phyloP scores from a whole-genome alignment of 2,329 filamentous ascomycete genomes.

The Ceratocystis destructans region DNA sequence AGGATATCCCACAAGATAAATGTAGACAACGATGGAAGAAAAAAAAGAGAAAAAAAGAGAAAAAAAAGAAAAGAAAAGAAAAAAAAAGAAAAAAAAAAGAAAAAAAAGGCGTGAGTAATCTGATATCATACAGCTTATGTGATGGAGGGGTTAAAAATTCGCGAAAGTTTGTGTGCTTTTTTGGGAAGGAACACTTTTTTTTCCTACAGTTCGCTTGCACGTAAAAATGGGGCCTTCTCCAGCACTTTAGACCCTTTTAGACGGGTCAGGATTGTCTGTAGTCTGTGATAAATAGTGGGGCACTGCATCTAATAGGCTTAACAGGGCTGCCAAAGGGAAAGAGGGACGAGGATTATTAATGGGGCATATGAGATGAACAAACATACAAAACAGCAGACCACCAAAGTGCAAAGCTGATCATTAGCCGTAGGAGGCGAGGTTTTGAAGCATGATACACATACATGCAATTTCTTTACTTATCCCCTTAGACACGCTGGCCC shows the following conservation, averaged over 20 bases:
- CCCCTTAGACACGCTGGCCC: too few species aligned
- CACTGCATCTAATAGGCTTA: background rate
- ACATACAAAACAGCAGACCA: background rate
- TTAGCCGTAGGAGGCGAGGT: background rate
- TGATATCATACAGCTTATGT: constrained; percentile 11
- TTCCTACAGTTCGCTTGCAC: background rate
- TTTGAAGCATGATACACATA: too few species aligned
- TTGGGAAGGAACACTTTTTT: constrained; percentile 8
- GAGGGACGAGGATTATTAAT: background rate
- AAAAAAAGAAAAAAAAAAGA: background rate
- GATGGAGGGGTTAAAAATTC: constrained; percentile 19
- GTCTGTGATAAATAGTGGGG: background rate
- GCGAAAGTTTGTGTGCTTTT: constrained; percentile 15
- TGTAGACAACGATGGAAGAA: too few species aligned
- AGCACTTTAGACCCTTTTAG: background rate
- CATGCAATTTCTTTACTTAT: too few species aligned
- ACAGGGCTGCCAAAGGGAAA: background rate
- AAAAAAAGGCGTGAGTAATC: background rate
- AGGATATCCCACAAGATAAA: too few species aligned
- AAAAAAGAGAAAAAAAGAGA: background rate
- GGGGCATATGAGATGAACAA: background rate
- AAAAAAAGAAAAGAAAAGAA: background rate
- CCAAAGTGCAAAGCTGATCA: background rate
- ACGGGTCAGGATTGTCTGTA: background rate
- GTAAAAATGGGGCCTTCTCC: background rate